Percentiles rank a stretch among this genome's conserved stretches.
phyloP scores from a whole-genome alignment of 176 grass and related monocot species.

The Carex scoparia region DNA sequence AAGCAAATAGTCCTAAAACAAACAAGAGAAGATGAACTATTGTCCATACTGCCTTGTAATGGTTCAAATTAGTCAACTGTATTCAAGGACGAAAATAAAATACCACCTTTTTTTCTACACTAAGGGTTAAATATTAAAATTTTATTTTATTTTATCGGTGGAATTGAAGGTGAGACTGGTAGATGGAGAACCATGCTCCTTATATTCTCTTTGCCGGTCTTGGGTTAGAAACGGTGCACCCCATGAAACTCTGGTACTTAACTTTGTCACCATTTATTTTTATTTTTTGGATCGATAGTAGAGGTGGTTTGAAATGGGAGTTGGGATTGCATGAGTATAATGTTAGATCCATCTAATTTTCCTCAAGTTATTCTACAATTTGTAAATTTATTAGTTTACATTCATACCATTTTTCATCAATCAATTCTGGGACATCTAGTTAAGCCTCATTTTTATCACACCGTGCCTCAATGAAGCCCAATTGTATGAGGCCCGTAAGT shows the following conservation, averaged over 20 bases:
- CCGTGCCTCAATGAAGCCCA: not conserved
- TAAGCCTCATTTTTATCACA: not conserved
- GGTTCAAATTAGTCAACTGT: not conserved
- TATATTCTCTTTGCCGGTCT: constrained; percentile 26
- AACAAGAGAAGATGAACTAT: not conserved
- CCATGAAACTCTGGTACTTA: constrained; percentile 9
- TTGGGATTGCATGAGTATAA: not conserved
- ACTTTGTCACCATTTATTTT: not conserved
- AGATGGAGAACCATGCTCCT: constrained; percentile 17
- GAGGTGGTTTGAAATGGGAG: not conserved
- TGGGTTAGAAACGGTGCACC: constrained; percentile 27
- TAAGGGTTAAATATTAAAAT: not conserved
- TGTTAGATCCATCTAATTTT: not conserved
- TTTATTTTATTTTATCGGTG: constrained; percentile 1
- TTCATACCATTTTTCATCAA: not conserved
- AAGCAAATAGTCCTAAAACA: not conserved
- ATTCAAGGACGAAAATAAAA: not conserved
- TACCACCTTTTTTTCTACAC: not conserved
- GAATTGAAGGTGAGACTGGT: constrained; percentile 16
- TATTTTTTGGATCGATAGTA: not conserved
- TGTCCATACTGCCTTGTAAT: not conserved
- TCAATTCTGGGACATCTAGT: not conserved
- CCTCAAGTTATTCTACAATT: not conserved
- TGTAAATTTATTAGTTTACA: constrained; percentile 13
- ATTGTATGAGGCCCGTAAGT: not conserved